These are phyloP conservation scores for Dichomitus squalens DNA, from an alignment of 1,284 basidiomycete genomes.

Conservation along the genomic window DNA sequence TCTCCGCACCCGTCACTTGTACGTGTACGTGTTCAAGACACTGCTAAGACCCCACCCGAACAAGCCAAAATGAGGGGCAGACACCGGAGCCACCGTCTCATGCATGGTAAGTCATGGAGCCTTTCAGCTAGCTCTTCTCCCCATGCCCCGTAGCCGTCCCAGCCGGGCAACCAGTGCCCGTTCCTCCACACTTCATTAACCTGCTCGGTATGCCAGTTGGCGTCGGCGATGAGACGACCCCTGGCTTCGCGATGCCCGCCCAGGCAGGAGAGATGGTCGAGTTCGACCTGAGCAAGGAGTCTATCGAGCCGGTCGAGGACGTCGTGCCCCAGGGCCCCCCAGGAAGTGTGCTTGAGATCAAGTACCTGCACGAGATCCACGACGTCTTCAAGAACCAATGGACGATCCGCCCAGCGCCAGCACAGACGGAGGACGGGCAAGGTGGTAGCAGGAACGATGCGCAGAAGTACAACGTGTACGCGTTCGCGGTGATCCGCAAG, in stretches of 20 bases:
- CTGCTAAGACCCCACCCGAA: too few species aligned
- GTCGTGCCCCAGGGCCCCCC: slow-evolving; percentile 27
- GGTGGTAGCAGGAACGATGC: slow-evolving; percentile 21
- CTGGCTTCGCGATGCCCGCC: slow-evolving; percentile 24
- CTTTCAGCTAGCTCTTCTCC: not conserved
- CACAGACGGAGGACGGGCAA: slow-evolving; percentile 12
- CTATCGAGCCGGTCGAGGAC: slow-evolving; percentile 15
- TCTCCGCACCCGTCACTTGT: not conserved
- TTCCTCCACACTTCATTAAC: slow-evolving; percentile 10
- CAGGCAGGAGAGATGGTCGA: slow-evolving; percentile 24
- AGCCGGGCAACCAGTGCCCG: not conserved
- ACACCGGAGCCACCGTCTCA: not conserved
- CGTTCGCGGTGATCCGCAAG: slow-evolving; percentile 33
- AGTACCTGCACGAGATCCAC: slow-evolving; percentile 31
- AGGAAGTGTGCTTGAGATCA: slow-evolving; percentile 32
- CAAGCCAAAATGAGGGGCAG: slow-evolving; percentile 9
- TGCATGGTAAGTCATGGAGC: slow-evolving; percentile 3
- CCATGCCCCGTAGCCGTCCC: slow-evolving; percentile 4
- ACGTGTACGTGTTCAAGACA: not conserved
- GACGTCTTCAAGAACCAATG: slow-evolving; percentile 31
- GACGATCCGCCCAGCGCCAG: slow-evolving; percentile 30
- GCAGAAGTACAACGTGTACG: slow-evolving; percentile 33
- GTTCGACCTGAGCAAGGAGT: slow-evolving; percentile 13
- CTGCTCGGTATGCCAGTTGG: slow-evolving; percentile 12
- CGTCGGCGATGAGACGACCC: slow-evolving; percentile 3